A percentile compares a stretch with the other conserved stretches of the same genome.
These are phyloP conservation scores for Geranium rotundifolium DNA, from an alignment of 345 rosid genomes.

Conservation along the genomic window DNA sequence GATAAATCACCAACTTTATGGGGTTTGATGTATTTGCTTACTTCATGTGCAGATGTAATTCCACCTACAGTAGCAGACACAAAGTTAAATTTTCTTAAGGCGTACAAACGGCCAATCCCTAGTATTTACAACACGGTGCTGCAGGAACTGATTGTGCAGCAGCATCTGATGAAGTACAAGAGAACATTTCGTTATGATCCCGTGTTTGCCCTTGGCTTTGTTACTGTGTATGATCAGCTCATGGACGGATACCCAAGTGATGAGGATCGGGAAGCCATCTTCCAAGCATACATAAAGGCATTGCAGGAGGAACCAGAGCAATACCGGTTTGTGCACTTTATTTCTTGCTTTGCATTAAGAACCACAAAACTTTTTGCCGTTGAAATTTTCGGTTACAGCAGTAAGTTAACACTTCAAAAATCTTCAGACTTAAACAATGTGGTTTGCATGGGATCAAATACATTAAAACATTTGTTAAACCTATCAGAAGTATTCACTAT, in stretches of 20 bases:
- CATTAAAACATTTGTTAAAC: no score
- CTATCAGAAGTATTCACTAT: no score
- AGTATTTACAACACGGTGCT: conserved; percentile 77
- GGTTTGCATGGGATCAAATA: no score
- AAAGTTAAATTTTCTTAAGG: conserved; percentile 63
- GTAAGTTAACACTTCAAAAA: no score
- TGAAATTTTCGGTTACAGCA: no score
- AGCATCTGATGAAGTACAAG: conserved; percentile 89
- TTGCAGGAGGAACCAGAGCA: conserved; percentile 80
- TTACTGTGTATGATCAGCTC: conserved; percentile 89
- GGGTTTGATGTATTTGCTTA: no score
- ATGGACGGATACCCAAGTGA: conserved; percentile 97
- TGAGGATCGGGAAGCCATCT: conserved; percentile 77
- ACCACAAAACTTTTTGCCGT: no score
- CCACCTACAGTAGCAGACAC: conserved; percentile 78
- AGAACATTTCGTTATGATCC: conserved; percentile 68
- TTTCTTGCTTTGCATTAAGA: background rate
- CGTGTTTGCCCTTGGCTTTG: conserved; percentile 91
- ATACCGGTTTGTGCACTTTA: conserved; percentile 46
- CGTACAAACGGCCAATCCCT: conserved; percentile 84
- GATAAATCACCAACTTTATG: no score
- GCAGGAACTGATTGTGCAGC: conserved; percentile 91
- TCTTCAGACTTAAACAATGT: no score
- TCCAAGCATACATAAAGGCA: conserved; percentile 69
- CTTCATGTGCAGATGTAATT: no score